A percentile compares a stretch with the other conserved stretches of the same genome.
These are phyloP conservation scores for Silene conica DNA, from an alignment of 148 eudicot genomes.

Conservation along the genomic window DNA sequence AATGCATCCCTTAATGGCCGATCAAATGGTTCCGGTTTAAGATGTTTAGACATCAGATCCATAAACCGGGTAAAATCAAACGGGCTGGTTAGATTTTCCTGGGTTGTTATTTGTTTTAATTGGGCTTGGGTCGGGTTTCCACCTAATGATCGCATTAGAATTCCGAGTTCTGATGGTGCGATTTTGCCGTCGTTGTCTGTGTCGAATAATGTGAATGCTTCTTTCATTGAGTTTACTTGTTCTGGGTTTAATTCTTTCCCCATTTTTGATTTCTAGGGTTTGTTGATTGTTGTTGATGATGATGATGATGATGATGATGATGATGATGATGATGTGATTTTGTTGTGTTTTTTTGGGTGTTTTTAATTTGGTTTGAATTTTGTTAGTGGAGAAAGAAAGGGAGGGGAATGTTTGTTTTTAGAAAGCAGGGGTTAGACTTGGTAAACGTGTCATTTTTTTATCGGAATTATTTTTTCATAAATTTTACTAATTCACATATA, in stretches of 20 bases:
- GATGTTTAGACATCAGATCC: slow-evolving; percentile 71
- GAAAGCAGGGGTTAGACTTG: no score
- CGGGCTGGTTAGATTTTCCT: slow-evolving; percentile 47
- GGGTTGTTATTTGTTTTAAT: slow-evolving; percentile 51
- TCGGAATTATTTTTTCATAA: no score
- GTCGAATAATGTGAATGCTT: slow-evolving; percentile 56
- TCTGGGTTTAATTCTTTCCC: slow-evolving; percentile 26
- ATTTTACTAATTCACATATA: no score
- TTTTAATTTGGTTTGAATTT: no score
- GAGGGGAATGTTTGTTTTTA: no score
- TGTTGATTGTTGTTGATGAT: background rate
- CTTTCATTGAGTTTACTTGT: slow-evolving; percentile 35
- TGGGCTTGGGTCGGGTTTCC: slow-evolving; percentile 50
- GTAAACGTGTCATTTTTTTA: no score
- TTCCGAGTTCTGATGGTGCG: slow-evolving; percentile 42
- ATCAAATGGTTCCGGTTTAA: slow-evolving; percentile 90
- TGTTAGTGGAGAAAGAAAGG: no score
- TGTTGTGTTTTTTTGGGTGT: no score
- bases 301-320: background rate
- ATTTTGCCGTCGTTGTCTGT: slow-evolving; percentile 51
- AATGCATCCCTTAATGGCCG: slow-evolving; percentile 86
- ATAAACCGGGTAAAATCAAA: slow-evolving; percentile 68
- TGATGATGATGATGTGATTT: no score
- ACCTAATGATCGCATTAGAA: slow-evolving; percentile 44
- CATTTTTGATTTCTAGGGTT: slow-evolving; percentile 6